A percentile compares a stretch with the other conserved stretches of the same genome.
Evolutionary conservation across 2,329 filamentous ascomycete species (phyloP).

Genomic region (Sordariomycetes sp.): DNA sequence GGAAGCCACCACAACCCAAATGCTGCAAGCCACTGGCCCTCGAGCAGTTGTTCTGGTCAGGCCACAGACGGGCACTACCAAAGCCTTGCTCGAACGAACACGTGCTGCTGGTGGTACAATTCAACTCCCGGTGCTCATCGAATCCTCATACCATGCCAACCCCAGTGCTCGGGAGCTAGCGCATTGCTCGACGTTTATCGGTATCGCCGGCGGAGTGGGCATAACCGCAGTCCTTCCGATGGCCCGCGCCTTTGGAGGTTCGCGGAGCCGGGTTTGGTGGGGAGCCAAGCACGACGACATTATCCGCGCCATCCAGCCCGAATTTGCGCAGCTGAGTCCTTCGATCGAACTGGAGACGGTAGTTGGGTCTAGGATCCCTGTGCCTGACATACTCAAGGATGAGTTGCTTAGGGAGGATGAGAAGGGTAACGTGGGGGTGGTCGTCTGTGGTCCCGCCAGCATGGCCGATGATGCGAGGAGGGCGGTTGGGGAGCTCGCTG

Average conservation of each 20-base stretch:
- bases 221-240: conserved; percentile 9
- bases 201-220: conserved; percentile 9
- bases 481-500: conserved; percentile 6
- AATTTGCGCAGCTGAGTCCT: conserved; percentile 5
- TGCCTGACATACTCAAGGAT: conserved; percentile 4
- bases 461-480: conserved; percentile 10
- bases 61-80: conserved; percentile 9
- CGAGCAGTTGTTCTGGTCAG: conserved; percentile 10
- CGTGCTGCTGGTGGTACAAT: conserved; percentile 1
- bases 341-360: conserved; percentile 1
- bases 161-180: conserved; percentile 5
- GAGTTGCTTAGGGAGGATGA: conserved; percentile 1
- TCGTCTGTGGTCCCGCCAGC: conserved; percentile 9
- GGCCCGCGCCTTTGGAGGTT: conserved; percentile 4
- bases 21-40: neutral
- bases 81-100: conserved; percentile 3
- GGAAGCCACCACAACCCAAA: too few species aligned
- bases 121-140: conserved; percentile 9
- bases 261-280: conserved; percentile 10
- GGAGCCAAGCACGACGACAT: conserved; percentile 7
- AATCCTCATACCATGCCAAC: conserved; percentile 12
- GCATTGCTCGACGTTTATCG: conserved; percentile 9
- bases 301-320: conserved; percentile 4
- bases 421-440: conserved; percentile 4
- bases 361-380: conserved; percentile 3